Base-by-base conservation (phyloP, 306 rosid genomes). In the Gastrolobium villosum region DNA sequence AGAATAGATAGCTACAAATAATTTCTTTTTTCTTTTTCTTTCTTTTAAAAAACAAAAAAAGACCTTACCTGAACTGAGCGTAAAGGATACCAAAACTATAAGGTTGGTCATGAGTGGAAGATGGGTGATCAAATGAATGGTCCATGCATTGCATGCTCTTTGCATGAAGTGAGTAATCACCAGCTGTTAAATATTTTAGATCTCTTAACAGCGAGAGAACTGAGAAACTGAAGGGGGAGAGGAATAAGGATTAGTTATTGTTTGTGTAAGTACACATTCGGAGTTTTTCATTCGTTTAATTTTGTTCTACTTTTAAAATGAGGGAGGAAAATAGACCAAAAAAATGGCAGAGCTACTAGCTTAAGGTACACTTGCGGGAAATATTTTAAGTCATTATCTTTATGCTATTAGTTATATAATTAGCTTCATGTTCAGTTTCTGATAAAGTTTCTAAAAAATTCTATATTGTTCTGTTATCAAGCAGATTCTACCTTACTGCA, bases 111-210 rank as follows among this genome's bases (percentile, higher is more conserved):
- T 87, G 87, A 82, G 37, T 81, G 70, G 83, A 65, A 45, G 70
- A 72, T 81, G 85, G 83, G 73, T 49, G 79, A 78, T 65, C 74
- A 79, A 69, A 35, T 71, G 72, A 83, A 73, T 10, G 62, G 77
- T 82, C 62, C 61, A 55, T 62, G 10, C 46, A 26, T 30, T 80
- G 62, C 86, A 81, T 77, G 90, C 82, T 63, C 52, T 68, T 82
- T 75, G 86, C 83, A 81, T 84, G 86, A 79, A 70, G 59, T 39
- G 74, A 31, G 75, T 8, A 66, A 82, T 82, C 77, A 66, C 77
- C 82, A 81, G 93, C 95, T 90, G 97, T 88, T 90, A 83, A 88
- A 83, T 80, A 87, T 92, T 77, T 78, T 92, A 82, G 84, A 82
- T 87, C 76, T 78, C 87, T 86, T 89, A 92, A 85, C 91, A 84